phyloP scores from a whole-genome alignment of 768 basidiomycete species.

The Lepiota subincarnata region DNA sequence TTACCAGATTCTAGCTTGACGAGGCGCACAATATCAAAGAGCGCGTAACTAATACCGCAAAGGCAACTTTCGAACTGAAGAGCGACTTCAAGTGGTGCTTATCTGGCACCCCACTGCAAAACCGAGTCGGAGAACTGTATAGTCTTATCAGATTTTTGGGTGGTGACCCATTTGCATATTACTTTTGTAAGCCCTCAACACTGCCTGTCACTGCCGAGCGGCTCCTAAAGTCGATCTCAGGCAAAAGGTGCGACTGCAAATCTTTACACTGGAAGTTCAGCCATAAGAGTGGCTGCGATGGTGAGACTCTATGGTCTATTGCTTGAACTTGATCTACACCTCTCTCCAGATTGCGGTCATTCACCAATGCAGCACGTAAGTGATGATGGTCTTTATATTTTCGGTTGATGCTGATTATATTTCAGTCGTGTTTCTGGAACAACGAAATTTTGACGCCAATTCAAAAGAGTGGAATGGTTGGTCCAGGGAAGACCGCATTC shows the following conservation, averaged over 20 bases:
- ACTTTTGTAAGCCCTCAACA: constrained; percentile 64
- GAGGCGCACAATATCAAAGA: constrained; percentile 99
- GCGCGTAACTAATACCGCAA: constrained; percentile 89
- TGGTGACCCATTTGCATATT: constrained; percentile 89
- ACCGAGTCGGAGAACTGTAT: constrained; percentile 98
- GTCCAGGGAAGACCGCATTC: constrained; percentile 79
- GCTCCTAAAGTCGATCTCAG: constrained; percentile 29
- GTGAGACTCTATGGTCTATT: constrained; percentile 33
- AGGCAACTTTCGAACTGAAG: constrained; percentile 89
- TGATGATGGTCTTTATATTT: constrained; percentile 11
- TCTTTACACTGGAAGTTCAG: constrained; percentile 92
- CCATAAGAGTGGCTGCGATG: constrained; percentile 79
- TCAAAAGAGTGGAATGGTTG: constrained; percentile 81
- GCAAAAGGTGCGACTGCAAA: constrained; percentile 91
- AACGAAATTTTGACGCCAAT: constrained; percentile 96
- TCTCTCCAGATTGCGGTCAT: constrained; percentile 66
- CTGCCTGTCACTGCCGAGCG: background rate
- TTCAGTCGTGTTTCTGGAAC: constrained; percentile 92
- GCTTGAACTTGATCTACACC: background rate
- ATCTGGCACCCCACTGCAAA: constrained; percentile 94
- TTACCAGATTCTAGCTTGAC: constrained; percentile 55
- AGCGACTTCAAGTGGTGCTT: constrained; percentile 89
- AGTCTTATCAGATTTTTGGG: constrained; percentile 90
- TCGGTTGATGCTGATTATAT: constrained; percentile 8
- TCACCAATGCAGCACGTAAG: constrained; percentile 74